These are phyloP conservation scores for Penicillium alfredii DNA, from an alignment of 495 filamentous ascomycete species.

Conservation along the genomic window DNA sequence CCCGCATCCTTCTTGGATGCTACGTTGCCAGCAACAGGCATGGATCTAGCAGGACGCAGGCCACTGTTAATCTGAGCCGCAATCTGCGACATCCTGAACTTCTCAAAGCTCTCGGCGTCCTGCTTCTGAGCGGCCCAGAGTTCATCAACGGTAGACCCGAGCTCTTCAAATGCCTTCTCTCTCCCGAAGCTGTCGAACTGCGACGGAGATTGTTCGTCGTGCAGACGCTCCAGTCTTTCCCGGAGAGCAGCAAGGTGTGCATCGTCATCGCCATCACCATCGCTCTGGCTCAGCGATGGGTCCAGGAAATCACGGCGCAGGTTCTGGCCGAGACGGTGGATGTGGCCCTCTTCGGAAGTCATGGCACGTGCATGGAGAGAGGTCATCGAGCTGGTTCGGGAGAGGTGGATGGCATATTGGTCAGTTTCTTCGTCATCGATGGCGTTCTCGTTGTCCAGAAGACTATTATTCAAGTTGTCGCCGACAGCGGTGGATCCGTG, in stretches of 20 bases:
- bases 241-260: slow-evolving; percentile 54
- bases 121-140: slow-evolving; percentile 46
- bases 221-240: slow-evolving; percentile 58
- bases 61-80: slow-evolving; percentile 57
- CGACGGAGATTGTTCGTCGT: slow-evolving; percentile 49
- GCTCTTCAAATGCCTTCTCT: slow-evolving; percentile 54
- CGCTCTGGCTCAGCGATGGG: slow-evolving; percentile 31
- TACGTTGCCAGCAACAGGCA: not conserved
- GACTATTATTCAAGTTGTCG: slow-evolving; percentile 26
- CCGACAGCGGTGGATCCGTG: slow-evolving; percentile 29
- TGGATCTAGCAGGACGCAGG: slow-evolving; percentile 5
- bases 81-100: slow-evolving; percentile 61
- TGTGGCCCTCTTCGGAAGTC: slow-evolving; percentile 81
- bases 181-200: slow-evolving; percentile 50
- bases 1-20: slow-evolving; percentile 7
- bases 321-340: slow-evolving; percentile 78
- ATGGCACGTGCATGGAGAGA: slow-evolving; percentile 73
- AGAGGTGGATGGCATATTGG: slow-evolving; percentile 47
- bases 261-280: slow-evolving; percentile 39
- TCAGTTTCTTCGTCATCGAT: slow-evolving; percentile 46
- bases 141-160: slow-evolving; percentile 50
- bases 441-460: slow-evolving; percentile 33
- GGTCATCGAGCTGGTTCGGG: slow-evolving; percentile 70
- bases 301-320: slow-evolving; percentile 65
- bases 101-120: slow-evolving; percentile 56